Evolutionary conservation across 768 basidiomycete species (phyloP).

Genomic region (Tricholoma saponaceum): DNA sequence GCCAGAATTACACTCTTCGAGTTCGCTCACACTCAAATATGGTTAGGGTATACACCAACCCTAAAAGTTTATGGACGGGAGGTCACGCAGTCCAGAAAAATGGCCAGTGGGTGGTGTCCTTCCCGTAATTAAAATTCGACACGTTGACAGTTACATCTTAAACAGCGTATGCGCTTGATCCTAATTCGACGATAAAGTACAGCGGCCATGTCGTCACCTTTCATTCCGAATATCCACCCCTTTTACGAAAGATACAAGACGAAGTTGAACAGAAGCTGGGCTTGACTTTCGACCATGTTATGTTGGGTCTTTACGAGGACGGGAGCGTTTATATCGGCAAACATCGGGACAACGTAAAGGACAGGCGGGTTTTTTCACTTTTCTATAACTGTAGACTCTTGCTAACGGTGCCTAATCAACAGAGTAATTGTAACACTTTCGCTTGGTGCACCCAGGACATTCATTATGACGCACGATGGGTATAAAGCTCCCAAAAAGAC

Average conservation of each 20-base stretch:
- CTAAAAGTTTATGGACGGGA: slow-evolving; percentile 25
- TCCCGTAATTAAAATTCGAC: neutral
- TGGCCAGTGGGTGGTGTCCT: slow-evolving; percentile 18
- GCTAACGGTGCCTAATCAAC: neutral
- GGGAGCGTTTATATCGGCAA: slow-evolving; percentile 27
- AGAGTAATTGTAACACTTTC: slow-evolving; percentile 30
- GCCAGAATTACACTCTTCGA: neutral
- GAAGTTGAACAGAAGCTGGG: slow-evolving; percentile 24
- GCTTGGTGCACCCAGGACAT: slow-evolving; percentile 24
- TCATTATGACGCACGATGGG: slow-evolving; percentile 24
- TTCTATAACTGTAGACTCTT: no score
- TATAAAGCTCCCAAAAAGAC: neutral
- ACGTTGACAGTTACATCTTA: neutral
- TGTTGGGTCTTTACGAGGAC: slow-evolving; percentile 27
- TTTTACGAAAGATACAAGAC: slow-evolving; percentile 25
- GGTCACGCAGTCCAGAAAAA: slow-evolving; percentile 25
- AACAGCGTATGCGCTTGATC: slow-evolving; percentile 25
- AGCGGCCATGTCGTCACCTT: slow-evolving; percentile 27
- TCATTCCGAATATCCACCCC: slow-evolving; percentile 23
- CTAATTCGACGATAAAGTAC: slow-evolving; percentile 23
- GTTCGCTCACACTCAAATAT: neutral
- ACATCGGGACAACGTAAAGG: slow-evolving; percentile 25
- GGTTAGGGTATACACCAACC: slow-evolving; percentile 27
- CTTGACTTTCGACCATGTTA: slow-evolving; percentile 27
- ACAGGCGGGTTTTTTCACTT: slow-evolving; percentile 14